Conservation (phyloP, 2,329 filamentous ascomycete species). For the Rhynchosporium secalis region DNA sequence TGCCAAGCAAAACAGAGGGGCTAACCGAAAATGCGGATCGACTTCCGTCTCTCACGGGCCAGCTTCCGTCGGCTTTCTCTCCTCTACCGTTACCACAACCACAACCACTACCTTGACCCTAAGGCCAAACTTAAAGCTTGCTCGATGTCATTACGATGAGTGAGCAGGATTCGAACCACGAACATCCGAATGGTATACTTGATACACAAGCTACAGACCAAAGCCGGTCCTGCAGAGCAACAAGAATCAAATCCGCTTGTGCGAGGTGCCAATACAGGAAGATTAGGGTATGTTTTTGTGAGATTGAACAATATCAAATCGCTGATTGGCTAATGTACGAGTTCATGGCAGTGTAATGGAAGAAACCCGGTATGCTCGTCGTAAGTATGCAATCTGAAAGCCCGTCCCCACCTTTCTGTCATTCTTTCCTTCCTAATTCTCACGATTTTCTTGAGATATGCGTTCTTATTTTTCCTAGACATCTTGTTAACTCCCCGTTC, state of each 20-base stretch:
- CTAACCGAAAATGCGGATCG: conserved; percentile 4
- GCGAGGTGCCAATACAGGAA: conserved; percentile 50
- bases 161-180: background rate
- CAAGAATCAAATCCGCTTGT: conserved; percentile 26
- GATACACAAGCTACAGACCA: background rate
- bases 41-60: conserved; percentile 3
- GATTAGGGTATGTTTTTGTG: conserved; percentile 44
- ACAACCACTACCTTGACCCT: background rate
- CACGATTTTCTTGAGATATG: too few species aligned
- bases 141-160: background rate
- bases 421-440: too few species aligned
- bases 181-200: background rate
- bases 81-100: background rate
- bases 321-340: conserved; percentile 6
- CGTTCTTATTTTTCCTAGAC: too few species aligned
- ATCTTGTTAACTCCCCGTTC: too few species aligned
- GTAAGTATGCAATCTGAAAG: conserved; percentile 26
- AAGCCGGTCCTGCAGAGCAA: conserved; percentile 7
- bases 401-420: too few species aligned
- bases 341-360: conserved; percentile 45
- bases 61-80: conserved; percentile 14
- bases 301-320: too few species aligned
- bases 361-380: conserved; percentile 45
- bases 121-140: background rate
- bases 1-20: conserved; percentile 9